A percentile compares a stretch with the other conserved stretches of the same genome.
These are phyloP conservation scores for Malassezia psittaci DNA, from an alignment of 1,284 basidiomycete species.

Conservation along the genomic window DNA sequence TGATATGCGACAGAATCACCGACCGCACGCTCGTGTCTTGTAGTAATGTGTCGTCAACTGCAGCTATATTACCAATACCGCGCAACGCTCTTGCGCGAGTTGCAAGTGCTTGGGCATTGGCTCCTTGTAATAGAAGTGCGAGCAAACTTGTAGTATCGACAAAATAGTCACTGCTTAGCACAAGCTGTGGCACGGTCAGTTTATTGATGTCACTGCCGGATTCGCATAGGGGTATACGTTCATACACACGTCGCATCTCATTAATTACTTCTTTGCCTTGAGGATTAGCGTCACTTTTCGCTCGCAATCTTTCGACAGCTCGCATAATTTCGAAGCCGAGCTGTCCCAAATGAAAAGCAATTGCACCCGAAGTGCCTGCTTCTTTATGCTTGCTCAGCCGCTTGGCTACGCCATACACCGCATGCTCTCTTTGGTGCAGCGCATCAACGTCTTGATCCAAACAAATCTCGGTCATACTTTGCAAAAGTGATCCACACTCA, in stretches of 20 bases:
- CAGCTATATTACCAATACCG: constrained; percentile 27
- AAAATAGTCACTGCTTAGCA: constrained; percentile 26
- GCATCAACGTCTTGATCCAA: constrained; percentile 50
- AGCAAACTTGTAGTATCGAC: constrained; percentile 22
- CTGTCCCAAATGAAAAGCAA: constrained; percentile 26
- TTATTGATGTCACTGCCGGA: constrained; percentile 12
- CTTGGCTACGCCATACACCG: constrained; percentile 59
- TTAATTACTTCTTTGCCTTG: background rate
- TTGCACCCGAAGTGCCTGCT: constrained; percentile 22
- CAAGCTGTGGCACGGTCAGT: constrained; percentile 21
- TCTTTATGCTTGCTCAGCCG: constrained; percentile 52
- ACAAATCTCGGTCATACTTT: background rate
- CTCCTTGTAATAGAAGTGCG: constrained; percentile 24
- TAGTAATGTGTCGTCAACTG: constrained; percentile 28
- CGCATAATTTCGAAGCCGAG: constrained; percentile 25
- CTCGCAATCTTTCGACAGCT: background rate
- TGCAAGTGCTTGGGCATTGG: constrained; percentile 28
- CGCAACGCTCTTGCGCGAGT: constrained; percentile 38
- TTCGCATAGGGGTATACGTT: background rate
- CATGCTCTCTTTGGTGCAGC: constrained; percentile 56
- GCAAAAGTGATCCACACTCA: background rate
- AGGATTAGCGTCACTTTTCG: background rate
- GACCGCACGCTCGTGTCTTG: constrained; percentile 19
- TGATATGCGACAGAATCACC: constrained; percentile 72
- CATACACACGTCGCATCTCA: background rate